These are phyloP conservation scores for Aureobasidium lini DNA, from an alignment of 2,329 filamentous ascomycete species.

Conservation along the genomic window DNA sequence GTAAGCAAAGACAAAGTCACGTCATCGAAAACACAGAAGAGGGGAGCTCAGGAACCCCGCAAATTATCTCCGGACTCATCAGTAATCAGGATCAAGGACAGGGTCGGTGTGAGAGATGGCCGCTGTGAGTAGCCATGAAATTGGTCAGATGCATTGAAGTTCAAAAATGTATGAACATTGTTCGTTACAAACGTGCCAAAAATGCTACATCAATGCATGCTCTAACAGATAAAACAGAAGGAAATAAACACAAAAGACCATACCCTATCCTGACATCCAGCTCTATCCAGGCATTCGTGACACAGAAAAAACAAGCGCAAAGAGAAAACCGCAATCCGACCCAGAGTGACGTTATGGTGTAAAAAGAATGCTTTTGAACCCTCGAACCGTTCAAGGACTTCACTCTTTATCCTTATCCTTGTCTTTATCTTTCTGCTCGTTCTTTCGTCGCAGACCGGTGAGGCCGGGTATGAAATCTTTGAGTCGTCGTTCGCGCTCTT, in stretches of 20 bases:
- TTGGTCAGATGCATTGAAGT: not conserved
- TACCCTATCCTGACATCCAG: not conserved
- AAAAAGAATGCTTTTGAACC: constrained; percentile 7
- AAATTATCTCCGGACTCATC: not conserved
- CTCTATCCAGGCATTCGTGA: not conserved
- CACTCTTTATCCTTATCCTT: constrained; percentile 21
- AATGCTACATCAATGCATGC: constrained; percentile 10
- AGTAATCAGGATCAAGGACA: not conserved
- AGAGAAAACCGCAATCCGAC: not conserved
- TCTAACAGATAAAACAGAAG: not conserved
- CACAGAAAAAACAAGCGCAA: not conserved
- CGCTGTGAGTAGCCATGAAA: not conserved
- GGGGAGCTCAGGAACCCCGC: not conserved
- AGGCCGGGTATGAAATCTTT: constrained; percentile 31
- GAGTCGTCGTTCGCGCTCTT: constrained; percentile 33
- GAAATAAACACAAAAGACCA: not conserved
- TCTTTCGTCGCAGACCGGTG: constrained; percentile 16
- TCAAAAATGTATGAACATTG: not conserved
- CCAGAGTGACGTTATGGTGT: not conserved
- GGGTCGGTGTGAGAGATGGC: not conserved
- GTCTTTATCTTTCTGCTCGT: constrained; percentile 24
- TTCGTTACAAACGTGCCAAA: constrained; percentile 9
- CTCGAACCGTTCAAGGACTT: not conserved
- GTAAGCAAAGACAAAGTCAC: not conserved
- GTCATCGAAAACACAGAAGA: not conserved